Conservation (phyloP, 441 rosid genomes). For the Codiaeum variegatum region DNA sequence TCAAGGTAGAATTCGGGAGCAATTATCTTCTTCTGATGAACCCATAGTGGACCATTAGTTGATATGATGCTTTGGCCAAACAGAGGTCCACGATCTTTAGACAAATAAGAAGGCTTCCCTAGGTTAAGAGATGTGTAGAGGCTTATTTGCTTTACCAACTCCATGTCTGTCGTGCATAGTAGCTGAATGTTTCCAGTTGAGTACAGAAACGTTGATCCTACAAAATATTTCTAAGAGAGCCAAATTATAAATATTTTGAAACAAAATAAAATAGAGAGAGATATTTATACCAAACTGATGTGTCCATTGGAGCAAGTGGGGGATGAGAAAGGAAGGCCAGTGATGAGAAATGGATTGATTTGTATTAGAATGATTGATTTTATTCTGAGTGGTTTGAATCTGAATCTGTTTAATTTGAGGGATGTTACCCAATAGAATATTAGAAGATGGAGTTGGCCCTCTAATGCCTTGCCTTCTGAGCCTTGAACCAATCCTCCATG, state of each 20-base stretch:
- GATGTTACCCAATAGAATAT: conserved; percentile 37
- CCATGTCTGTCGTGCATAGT: conserved; percentile 31
- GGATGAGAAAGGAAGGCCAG: too few species aligned
- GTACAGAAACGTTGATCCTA: conserved; percentile 41
- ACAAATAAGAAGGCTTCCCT: conserved; percentile 46
- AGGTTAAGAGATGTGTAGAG: conserved; percentile 29
- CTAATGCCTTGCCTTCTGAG: conserved; percentile 38
- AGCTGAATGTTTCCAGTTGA: conserved; percentile 34
- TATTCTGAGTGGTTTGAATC: background rate
- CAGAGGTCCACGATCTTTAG: conserved; percentile 38
- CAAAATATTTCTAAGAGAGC: too few species aligned
- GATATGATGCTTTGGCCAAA: conserved; percentile 45
- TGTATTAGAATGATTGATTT: background rate
- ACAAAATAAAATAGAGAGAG: too few species aligned
- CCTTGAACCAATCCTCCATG: conserved; percentile 21
- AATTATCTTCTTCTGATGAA: conserved; percentile 44
- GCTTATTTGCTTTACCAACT: conserved; percentile 42
- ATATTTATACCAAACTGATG: conserved; percentile 29
- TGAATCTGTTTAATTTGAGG: conserved; percentile 30
- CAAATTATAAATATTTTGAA: too few species aligned
- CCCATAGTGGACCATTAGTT: conserved; percentile 42
- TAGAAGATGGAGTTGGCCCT: conserved; percentile 39
- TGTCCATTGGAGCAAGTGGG: conserved; percentile 30
- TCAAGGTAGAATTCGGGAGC: conserved; percentile 44
- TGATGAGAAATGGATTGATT: conserved; percentile 21